Percentiles rank a stretch among this genome's conserved stretches.
phyloP scores from a whole-genome alignment of 345 rosid species.

The Citrus sp. region DNA sequence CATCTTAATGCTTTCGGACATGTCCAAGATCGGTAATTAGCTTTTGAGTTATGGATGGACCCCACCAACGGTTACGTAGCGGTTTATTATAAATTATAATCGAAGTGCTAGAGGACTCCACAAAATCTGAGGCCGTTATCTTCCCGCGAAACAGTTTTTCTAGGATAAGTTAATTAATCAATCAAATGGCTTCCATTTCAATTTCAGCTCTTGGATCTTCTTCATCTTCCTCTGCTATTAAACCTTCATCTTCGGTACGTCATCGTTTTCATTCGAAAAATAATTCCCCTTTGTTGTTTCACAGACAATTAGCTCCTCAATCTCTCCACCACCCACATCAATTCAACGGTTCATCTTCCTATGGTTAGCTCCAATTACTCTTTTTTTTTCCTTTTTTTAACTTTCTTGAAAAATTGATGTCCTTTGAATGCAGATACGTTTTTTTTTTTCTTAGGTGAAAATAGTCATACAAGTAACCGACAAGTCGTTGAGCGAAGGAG shows the following conservation, averaged over 20 bases:
- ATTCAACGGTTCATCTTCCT: constrained; percentile 20
- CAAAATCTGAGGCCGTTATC: constrained; percentile 43
- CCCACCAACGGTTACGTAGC: too few species aligned
- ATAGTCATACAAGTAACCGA: neutral
- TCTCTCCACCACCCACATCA: constrained; percentile 15
- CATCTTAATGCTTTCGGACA: too few species aligned
- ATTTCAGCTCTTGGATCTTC: constrained; percentile 38
- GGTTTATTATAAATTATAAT: too few species aligned
- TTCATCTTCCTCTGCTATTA: neutral
- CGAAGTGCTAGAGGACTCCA: neutral
- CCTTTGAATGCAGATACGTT: neutral
- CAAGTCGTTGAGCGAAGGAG: constrained; percentile 51
- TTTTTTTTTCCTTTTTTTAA: neutral
- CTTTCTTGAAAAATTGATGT: neutral
- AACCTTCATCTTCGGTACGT: constrained; percentile 12
- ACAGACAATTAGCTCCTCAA: constrained; percentile 34
- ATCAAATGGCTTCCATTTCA: constrained; percentile 57
- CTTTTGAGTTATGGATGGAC: too few species aligned
- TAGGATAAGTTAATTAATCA: neutral
- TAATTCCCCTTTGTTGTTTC: constrained; percentile 15
- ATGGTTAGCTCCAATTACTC: constrained; percentile 17
- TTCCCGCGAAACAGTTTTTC: constrained; percentile 31
- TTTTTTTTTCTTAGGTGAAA: constrained; percentile 29
- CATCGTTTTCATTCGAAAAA: neutral
- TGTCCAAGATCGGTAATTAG: too few species aligned